phyloP scores from a whole-genome alignment of 2,329 filamentous ascomycete genomes.

The Hansfordia pulvinata region DNA sequence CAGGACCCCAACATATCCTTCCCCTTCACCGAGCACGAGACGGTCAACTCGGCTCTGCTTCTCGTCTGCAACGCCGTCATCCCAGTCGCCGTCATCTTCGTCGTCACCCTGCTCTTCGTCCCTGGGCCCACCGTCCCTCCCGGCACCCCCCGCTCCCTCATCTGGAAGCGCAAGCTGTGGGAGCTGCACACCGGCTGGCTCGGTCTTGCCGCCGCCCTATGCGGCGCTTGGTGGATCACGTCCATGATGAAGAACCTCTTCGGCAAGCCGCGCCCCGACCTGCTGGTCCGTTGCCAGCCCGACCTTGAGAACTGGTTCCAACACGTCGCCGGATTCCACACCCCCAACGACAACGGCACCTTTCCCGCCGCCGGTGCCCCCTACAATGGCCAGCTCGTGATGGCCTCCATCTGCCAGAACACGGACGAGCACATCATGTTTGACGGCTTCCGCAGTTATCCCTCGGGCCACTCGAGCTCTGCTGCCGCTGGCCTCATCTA shows the following conservation, averaged over 20 bases:
- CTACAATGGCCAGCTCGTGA: slow-evolving; percentile 53
- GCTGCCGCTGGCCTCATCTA: slow-evolving; percentile 73
- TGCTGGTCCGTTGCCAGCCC: slow-evolving; percentile 67
- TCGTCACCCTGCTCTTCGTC: slow-evolving; percentile 57
- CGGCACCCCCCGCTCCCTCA: slow-evolving; percentile 45
- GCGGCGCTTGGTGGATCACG: slow-evolving; percentile 66
- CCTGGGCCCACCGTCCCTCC: slow-evolving; percentile 56
- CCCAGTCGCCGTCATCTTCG: slow-evolving; percentile 54
- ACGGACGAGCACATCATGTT: slow-evolving; percentile 46
- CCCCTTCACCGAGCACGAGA: slow-evolving; percentile 57
- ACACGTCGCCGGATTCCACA: slow-evolving; percentile 41
- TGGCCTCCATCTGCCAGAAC: slow-evolving; percentile 62
- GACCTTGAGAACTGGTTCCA: slow-evolving; percentile 49
- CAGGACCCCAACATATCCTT: slow-evolving; percentile 71
- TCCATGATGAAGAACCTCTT: slow-evolving; percentile 72
- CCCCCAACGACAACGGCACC: slow-evolving; percentile 7
- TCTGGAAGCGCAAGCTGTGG: slow-evolving; percentile 80
- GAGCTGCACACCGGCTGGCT: slow-evolving; percentile 80
- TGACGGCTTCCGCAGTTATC: slow-evolving; percentile 78
- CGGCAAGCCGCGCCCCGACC: slow-evolving; percentile 63
- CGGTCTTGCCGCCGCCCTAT: slow-evolving; percentile 61
- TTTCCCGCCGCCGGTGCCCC: slow-evolving; percentile 27
- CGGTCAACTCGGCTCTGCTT: slow-evolving; percentile 54
- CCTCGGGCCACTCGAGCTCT: slow-evolving; percentile 63
- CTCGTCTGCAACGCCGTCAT: slow-evolving; percentile 47